A percentile compares a stretch with the other conserved stretches of the same genome.
phyloP scores from a whole-genome alignment of 176 grass and related monocot species.

The Pharus latifolius region DNA sequence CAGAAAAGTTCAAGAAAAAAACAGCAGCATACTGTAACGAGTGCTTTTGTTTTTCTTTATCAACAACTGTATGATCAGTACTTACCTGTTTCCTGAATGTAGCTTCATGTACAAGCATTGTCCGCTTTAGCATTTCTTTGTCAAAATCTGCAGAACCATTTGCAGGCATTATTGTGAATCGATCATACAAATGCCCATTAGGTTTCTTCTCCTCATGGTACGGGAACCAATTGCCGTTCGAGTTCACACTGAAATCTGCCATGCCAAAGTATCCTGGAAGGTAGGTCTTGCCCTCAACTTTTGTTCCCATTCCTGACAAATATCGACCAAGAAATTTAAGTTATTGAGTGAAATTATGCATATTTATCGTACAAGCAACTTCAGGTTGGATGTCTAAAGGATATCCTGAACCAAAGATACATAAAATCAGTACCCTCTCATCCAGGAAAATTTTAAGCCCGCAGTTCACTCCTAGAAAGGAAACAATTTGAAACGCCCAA shows the following conservation, averaged over 20 bases:
- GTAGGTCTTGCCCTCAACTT: constrained; percentile 43
- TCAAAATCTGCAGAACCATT: constrained; percentile 39
- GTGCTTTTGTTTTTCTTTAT: background rate
- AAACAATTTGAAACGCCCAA: constrained; percentile 11
- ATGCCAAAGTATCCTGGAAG: constrained; percentile 49
- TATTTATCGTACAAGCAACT: background rate
- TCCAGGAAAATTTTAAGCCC: too few species aligned
- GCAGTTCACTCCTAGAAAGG: too few species aligned
- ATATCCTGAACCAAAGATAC: background rate
- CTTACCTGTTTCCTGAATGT: constrained; percentile 73
- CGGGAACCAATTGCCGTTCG: constrained; percentile 21
- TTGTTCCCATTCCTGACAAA: constrained; percentile 53
- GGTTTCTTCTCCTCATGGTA: constrained; percentile 41
- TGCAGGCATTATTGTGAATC: constrained; percentile 19
- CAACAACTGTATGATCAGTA: background rate
- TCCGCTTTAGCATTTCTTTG: constrained; percentile 67
- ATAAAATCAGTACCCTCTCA: background rate
- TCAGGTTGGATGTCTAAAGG: too few species aligned
- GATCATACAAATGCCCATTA: constrained; percentile 18
- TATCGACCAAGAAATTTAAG: background rate
- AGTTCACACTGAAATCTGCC: constrained; percentile 45
- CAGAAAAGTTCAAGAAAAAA: background rate
- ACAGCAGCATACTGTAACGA: background rate
- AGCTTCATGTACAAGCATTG: constrained; percentile 71
- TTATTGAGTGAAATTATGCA: background rate